phyloP scores from a whole-genome alignment of 78 protist species.

The Chrysochromulina tobinii region DNA sequence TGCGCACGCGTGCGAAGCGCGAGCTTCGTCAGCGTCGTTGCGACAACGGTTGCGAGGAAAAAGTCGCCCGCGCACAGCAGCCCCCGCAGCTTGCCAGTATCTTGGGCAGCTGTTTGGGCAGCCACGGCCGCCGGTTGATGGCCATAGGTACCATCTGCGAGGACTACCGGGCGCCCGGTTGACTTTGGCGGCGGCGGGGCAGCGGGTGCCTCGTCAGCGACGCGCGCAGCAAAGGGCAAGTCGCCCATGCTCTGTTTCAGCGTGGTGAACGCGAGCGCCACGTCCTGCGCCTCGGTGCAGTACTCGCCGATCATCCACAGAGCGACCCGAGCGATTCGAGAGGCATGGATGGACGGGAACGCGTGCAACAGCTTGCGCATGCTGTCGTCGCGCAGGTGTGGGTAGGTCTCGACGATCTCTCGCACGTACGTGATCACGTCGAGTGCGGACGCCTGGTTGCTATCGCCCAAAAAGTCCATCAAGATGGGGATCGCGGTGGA shows the following conservation, averaged over 20 bases:
- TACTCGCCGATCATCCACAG: slow-evolving; percentile 85
- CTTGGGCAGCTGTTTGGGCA: not conserved
- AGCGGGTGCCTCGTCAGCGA: not conserved
- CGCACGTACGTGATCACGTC: slow-evolving; percentile 53
- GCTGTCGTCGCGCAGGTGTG: slow-evolving; percentile 67
- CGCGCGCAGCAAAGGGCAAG: not conserved
- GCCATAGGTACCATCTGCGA: not conserved
- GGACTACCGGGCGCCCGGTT: not conserved
- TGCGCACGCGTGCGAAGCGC: slow-evolving; percentile 45
- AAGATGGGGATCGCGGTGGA: slow-evolving; percentile 74
- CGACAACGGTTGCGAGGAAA: slow-evolving; percentile 66
- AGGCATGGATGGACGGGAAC: not conserved
- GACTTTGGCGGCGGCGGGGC: not conserved
- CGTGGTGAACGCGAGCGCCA: slow-evolving; percentile 51
- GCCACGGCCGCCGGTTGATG: too few relatives aligned
- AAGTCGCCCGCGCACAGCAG: slow-evolving; percentile 73
- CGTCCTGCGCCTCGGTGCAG: slow-evolving; percentile 48
- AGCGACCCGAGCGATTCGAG: slow-evolving; percentile 46
- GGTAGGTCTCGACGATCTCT: slow-evolving; percentile 70
- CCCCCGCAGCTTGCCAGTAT: slow-evolving; percentile 35
- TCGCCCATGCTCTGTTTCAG: slow-evolving; percentile 28
- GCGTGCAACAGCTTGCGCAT: slow-evolving; percentile 57
- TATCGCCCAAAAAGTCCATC: slow-evolving; percentile 37
- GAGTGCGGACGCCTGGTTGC: slow-evolving; percentile 26
- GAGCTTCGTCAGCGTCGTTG: slow-evolving; percentile 75